Evolutionary conservation across 163 green algal genomes (phyloP), one percentile per base, ranked within the genome.

Genomic region (Scenedesmus sp.): DNA sequence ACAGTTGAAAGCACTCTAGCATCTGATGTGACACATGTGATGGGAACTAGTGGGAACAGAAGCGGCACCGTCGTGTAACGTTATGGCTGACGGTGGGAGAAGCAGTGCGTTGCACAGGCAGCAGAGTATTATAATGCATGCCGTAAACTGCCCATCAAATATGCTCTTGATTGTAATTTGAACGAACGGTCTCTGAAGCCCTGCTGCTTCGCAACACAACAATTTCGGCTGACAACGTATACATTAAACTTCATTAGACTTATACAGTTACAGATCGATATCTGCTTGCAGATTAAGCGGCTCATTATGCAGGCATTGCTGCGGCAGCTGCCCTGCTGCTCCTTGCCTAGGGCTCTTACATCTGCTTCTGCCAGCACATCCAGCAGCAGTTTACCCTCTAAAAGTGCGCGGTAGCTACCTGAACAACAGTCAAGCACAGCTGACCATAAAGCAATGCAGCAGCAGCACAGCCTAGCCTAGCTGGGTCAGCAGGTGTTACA

Each of bases 301-400:
- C 1, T 18, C 59, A 72, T 10, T 4, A 76, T 76, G 65, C 65
- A 76, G 65, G 83, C 83, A 49, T 20, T 89, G 84, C 42, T 89
- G 44, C 84, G 84, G 61, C 84, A 89, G 61, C 84, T 89, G 84
- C 84, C 84, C 16, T 81, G 61, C 42, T 82, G 84, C 61, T 61
- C 40, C 42, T 26, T 89, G 30, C 84, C 84, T 26, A 46, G 84
- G 9, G 22, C 9, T 46, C 33, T 89, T 5, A 89, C 84, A 46
- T 89, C 59, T 44, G 46, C 72, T 20, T 42, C 84, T 65, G 84
- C 84, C 3, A 82, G 84, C 61, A 89, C 61, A 44, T 82, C 61
- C 24, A 35, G 42, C 40, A 33, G 42, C 65, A 40, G 65, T 76
- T 9, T 76, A 22, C 30, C 30, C 30, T 3, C 40, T 37, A 22